Evolutionary conservation across 345 rosid species (phyloP), one percentile per base, ranked within the genome.

Genomic region (Lepidium didymum): DNA sequence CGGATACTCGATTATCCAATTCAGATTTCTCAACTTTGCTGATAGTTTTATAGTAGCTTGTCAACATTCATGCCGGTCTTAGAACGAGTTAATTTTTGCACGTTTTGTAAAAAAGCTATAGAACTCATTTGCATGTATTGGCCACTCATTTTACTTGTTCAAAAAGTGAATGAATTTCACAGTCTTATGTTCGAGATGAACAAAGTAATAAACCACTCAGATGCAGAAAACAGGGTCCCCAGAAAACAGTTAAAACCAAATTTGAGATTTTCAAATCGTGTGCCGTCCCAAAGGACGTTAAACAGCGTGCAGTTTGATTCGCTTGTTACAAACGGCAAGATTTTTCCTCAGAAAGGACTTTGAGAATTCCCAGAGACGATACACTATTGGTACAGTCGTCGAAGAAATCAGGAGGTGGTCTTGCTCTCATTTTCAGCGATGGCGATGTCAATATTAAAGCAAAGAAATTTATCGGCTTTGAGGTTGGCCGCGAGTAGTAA

Each of bases 361-460:
- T 38, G 9, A n/a, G 57, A 8, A 40, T 6, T 19, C 12, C 21
- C 44, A 31, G 29, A n/a, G 10, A 56, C 45, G 15, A 5, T 11
- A 29, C 36, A 38, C 7, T 7, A 18, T n/a, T 18, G 4, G 0
- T 0, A 67, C 35, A 41, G 45, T 51, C 7, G 19, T 19, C 58
- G 45, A 57, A 59, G 19, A 49, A 23, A 62, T 10, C 52, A 38
- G 3, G 59, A 45, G 33, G 2, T 36, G 12, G 29, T 45, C 41
- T 46, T 18, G 4, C 14, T 55, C 34, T 56, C 52, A 64, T 38
- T 46, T 34, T 58, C 69, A 19, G 56, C 64, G 40, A 85, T 87
- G 98, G 92, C 90, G 50, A 79, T 91, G 36, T 29, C 78, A 14
- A 38, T 86, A 47, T 62, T 78, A 51, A 82, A 70, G 82, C 82